Evolutionary conservation across 108 stramenopile genomes (phyloP).

Genomic region (Nannochloropsis oceanica): DNA sequence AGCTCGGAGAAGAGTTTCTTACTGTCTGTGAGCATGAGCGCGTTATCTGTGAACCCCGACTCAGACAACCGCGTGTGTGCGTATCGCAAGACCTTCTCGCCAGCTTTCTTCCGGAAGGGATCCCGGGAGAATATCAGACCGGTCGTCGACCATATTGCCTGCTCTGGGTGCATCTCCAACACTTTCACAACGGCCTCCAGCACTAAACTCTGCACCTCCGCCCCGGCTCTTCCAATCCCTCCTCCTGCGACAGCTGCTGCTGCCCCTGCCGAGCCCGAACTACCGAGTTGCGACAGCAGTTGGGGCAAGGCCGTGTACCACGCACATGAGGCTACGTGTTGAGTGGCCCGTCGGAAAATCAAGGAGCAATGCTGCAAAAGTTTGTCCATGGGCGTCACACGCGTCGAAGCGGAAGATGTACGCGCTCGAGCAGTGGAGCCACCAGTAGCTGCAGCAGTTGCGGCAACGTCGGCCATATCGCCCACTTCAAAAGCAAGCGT

Average conservation of each 20-base stretch:
- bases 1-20: not conserved
- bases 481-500: slow-evolving; percentile 30
- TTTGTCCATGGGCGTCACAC: slow-evolving; percentile 4
- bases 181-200: slow-evolving; percentile 21
- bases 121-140: not conserved
- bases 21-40: not conserved
- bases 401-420: not conserved
- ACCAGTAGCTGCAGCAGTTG: not conserved
- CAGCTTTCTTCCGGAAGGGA: not conserved
- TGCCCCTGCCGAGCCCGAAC: not conserved
- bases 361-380: slow-evolving; percentile 15
- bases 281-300: slow-evolving; percentile 21
- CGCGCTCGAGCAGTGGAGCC: not conserved
- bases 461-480: slow-evolving; percentile 5
- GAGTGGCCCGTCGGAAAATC: slow-evolving; percentile 23
- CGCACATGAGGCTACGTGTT: slow-evolving; percentile 30
- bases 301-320: slow-evolving; percentile 38
- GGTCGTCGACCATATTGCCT: slow-evolving; percentile 23
- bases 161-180: slow-evolving; percentile 30
- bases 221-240: not conserved
- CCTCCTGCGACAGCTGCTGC: not conserved
- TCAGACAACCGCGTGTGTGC: not conserved
- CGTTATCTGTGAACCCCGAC: not conserved
- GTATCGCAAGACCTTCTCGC: not conserved
- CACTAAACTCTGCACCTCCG: slow-evolving; percentile 18